Percentiles rank a stretch among this genome's conserved stretches.
Evolutionary conservation across 2,329 filamentous ascomycete species (phyloP).

Genomic region (Davidsoniella australis): DNA sequence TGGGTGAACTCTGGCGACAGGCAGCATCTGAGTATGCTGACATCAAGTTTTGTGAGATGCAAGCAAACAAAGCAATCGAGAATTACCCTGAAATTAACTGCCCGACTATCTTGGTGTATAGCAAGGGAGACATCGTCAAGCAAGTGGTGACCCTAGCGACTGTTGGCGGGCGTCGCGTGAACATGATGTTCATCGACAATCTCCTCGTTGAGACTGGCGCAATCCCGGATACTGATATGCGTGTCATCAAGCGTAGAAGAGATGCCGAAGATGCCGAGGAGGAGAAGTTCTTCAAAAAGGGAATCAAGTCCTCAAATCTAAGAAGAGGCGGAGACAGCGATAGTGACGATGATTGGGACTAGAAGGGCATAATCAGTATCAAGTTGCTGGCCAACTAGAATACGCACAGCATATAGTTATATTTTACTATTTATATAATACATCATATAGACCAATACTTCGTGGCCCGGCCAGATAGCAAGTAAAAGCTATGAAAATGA

Average conservation of each 20-base stretch:
- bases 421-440: slow-evolving; percentile 6
- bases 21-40: slow-evolving; percentile 77
- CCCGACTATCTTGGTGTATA: slow-evolving; percentile 83
- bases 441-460: background rate
- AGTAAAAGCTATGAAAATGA: too few species aligned
- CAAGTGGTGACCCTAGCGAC: slow-evolving; percentile 82
- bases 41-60: slow-evolving; percentile 94
- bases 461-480: too few species aligned
- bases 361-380: slow-evolving; percentile 15
- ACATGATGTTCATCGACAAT: slow-evolving; percentile 59
- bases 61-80: slow-evolving; percentile 82
- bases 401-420: background rate
- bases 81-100: slow-evolving; percentile 91
- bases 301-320: slow-evolving; percentile 33
- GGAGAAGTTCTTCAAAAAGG: slow-evolving; percentile 32
- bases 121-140: slow-evolving; percentile 77
- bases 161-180: slow-evolving; percentile 54
- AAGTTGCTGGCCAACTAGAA: slow-evolving; percentile 6
- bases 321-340: slow-evolving; percentile 28
- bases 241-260: slow-evolving; percentile 47
- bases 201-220: slow-evolving; percentile 71
- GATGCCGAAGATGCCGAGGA: slow-evolving; percentile 44
- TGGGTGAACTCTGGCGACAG: slow-evolving; percentile 74
- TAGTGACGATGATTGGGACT: slow-evolving; percentile 46
- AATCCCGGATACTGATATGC: slow-evolving; percentile 59